Evolutionary conservation across 2,329 filamentous ascomycete species (phyloP), one percentile per base, ranked within the genome.

Genomic region (Fusarium dimerum): DNA sequence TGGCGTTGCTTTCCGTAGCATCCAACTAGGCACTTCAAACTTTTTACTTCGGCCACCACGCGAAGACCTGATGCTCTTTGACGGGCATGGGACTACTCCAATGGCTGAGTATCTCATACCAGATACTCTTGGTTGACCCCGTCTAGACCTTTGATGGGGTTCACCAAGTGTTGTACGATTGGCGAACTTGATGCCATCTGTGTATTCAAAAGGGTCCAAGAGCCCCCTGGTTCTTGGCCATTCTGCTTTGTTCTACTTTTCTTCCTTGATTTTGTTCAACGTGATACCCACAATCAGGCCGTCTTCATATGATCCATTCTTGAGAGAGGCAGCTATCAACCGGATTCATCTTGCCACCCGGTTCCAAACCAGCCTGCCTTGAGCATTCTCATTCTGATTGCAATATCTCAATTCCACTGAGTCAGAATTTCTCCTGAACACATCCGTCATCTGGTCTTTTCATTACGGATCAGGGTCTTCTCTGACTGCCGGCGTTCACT

Each of bases 281-380:
- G 36, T 43, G 44, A 47, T 44, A 39, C 20, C 45, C 48, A 51
- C 52, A 55, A 63, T 50, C 55, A 48, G 40, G 50, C 52, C 11
- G n/a, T 41, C 50, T 48, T 52, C 7, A 46, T 43, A 26, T 43
- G 26, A 36, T 45, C 51, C 59, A 58, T 60, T 64, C 59, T 58
- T 50, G 26, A 44, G 44, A 47, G 56, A 51, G 55, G 50, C 43
- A 48, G 39, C 48, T 45, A 45, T 48, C 44, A 34, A 49, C 52
- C 55, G 49, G 40, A 51, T 57, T 47, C 48, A 44, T 57, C 54
- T 32, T 34, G 38, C 41, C 50, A 16, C 45, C 44, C 55, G 47
- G 51, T 52, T 48, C 49, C 41, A 41, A 44, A 39, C 48, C 57
- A 61, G 59, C 59, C 61, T 43, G 55, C 18, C 55, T 50, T 56